phyloP scores from a whole-genome alignment of 768 basidiomycete species.

The Pleurotus eryngii region DNA sequence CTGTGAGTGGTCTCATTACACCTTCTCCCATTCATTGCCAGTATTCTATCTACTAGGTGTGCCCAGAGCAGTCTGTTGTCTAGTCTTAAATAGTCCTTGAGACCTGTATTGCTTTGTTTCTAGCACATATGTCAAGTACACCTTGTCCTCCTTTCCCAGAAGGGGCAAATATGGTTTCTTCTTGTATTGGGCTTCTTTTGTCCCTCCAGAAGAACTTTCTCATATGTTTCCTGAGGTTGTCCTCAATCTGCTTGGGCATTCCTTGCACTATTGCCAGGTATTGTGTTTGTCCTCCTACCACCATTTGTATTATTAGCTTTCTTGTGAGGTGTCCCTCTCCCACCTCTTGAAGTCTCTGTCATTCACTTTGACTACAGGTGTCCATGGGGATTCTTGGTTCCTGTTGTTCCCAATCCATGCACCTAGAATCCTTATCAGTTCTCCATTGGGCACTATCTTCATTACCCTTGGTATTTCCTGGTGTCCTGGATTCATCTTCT shows the following conservation, averaged over 20 bases:
- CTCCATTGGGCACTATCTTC: not conserved
- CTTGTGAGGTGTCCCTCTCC: not conserved
- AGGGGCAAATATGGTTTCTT: not conserved
- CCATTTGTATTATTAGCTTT: constrained; percentile 19
- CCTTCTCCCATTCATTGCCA: not conserved
- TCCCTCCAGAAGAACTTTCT: not conserved
- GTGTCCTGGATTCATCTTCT: not conserved
- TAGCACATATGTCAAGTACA: not conserved
- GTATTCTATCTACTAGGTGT: not conserved
- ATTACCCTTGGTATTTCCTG: not conserved
- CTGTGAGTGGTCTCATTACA: not conserved
- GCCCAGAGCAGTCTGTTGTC: not conserved
- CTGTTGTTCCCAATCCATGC: not conserved
- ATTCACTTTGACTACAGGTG: not conserved
- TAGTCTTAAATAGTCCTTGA: not conserved
- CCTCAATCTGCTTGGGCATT: constrained; percentile 19
- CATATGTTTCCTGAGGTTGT: not conserved
- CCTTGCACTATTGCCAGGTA: constrained; percentile 24
- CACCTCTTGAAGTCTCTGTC: not conserved
- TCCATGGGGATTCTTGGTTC: not conserved
- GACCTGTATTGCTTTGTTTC: not conserved
- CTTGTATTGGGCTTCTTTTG: not conserved
- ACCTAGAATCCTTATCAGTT: not conserved
- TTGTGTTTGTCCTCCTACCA: constrained; percentile 20
- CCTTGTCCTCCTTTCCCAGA: not conserved